A percentile compares a stretch with the other conserved stretches of the same genome.
Evolutionary conservation across 306 rosid species (phyloP).

Genomic region (Amphicarpaea edgeworthii): DNA sequence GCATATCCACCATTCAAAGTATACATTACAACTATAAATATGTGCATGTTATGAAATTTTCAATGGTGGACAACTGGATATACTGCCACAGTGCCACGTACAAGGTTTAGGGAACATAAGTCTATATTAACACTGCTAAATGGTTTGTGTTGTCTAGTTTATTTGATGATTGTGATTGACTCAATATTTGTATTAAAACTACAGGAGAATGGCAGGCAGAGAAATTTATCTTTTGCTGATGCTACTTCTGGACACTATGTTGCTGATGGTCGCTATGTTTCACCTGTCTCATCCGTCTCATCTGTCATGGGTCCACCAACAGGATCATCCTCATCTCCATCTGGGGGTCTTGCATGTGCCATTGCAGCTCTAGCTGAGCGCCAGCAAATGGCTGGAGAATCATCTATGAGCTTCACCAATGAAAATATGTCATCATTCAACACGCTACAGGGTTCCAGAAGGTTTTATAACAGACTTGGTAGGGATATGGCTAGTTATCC

Average conservation of each 20-base stretch:
- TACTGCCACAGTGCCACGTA: slow-evolving; percentile 11
- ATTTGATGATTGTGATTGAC: slow-evolving; percentile 40
- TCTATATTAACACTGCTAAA: neutral
- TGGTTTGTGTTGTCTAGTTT: slow-evolving; percentile 10
- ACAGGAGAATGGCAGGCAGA: slow-evolving; percentile 85
- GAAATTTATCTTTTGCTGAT: slow-evolving; percentile 55
- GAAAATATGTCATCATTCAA: slow-evolving; percentile 58
- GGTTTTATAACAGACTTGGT: slow-evolving; percentile 64
- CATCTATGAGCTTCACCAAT: slow-evolving; percentile 54
- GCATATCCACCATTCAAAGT: slow-evolving; percentile 2
- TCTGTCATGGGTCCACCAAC: slow-evolving; percentile 55
- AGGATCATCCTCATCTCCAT: slow-evolving; percentile 85
- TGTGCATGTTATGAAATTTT: slow-evolving; percentile 22
- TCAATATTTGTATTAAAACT: slow-evolving; percentile 33
- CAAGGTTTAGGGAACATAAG: neutral
- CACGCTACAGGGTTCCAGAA: slow-evolving; percentile 62
- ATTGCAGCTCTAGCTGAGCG: slow-evolving; percentile 99
- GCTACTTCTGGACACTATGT: slow-evolving; percentile 62
- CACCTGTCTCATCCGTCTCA: slow-evolving; percentile 47
- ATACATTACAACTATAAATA: slow-evolving; percentile 2
- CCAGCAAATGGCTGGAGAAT: slow-evolving; percentile 78
- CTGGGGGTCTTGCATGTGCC: slow-evolving; percentile 96
- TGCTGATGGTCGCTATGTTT: slow-evolving; percentile 52
- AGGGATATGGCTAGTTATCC: slow-evolving; percentile 65
- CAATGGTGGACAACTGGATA: slow-evolving; percentile 20